Evolutionary conservation across 495 filamentous ascomycete genomes (phyloP), one percentile per base, ranked within the genome.

Genomic region (Tuber melanosporum): DNA sequence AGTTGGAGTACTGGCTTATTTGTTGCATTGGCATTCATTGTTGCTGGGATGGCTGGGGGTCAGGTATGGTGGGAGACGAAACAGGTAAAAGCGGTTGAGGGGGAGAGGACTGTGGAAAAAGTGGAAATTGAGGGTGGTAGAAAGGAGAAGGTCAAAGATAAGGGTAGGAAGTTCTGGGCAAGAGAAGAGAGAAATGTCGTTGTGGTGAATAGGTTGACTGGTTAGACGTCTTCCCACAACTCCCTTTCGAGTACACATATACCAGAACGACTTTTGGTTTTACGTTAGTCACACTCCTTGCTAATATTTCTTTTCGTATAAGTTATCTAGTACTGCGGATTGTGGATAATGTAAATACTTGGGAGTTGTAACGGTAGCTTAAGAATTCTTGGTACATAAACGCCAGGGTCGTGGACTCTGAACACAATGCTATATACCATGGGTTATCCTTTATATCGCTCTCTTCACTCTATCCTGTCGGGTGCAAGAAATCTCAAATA

Each of bases 1-100:
- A 86, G 87, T 26, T 94, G 92, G 92, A 86, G 88, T 10, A 94
- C 91, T 1, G 93, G 92, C 1, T 81, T 91, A 14, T 91, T 95
- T 81, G 90, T 95, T 5, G 90, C 87, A 0, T 76, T 94, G 15
- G 92, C 89, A 0, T 92, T 89, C 77, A 87, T 91, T 70, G 90
- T 90, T 4, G 91, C 91, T 12, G 91, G 88, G 15, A 76, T 87
- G n/a, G 92, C 89, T 19, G 93, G 93, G 0, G 84, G 90, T 26
- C 88, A 93, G 85, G 88, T 88, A 76, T 92, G 89, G 75, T 74
- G 88, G 36, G 93, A 95, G 85, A 88, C 87, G 9, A 89, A 87
- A 78, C 86, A 86, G 69, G 87, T 92, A 6, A 92, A 92, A 85
- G 86, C 86, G 70, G 86, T 92, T 72, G 91, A 93, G 81, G 91